Evolutionary conservation across 257 asterid species (phyloP), one percentile per base, ranked within the genome.

Genomic region (Nicotiana benthamiana): DNA sequence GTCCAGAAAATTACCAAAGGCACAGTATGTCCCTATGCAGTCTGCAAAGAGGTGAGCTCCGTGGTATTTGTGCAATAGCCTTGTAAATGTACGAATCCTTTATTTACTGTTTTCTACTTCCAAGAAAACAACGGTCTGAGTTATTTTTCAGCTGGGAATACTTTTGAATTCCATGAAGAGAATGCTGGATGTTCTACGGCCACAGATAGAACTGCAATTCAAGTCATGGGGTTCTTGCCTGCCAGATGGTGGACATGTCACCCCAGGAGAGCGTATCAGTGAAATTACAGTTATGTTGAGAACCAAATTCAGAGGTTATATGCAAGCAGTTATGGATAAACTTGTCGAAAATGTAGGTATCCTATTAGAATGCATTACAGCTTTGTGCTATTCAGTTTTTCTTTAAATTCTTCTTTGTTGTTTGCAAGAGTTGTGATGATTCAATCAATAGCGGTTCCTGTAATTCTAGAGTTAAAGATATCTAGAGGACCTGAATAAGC

Each of bases 281-380:
- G 99, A 91, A 90, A 92, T 95, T 52, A 90, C 94, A 0, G 97
- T 95, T 66, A 92, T 93, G 97, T 88, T 95, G 62, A 83, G 97
- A 85, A 85, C 99, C 52, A 95, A 92, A 82, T 90, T 95, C 87
- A 84, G 97, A 86, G 92, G 86, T 79, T 95, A 92, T n/a, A 85
- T 89, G 82, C 98, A 95, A 89, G 91, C 94, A 2, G 84, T 95
- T 27, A 86, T 86, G 43, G 98, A 95, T 54, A 95, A 92, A 85
- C 98, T 95, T 9, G 89, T 86, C 11, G 97, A 92, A 88, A 95
- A 95, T 86, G 99, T 95, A 84, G 79, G 97, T 86, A 20, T 56
- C 57, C 63, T 84, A 32, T n/a, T 28, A 48, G 30, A 26, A 59
- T 16, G 15, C 68, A 11, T 63, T 52, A 32, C 63, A 15, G n/a